phyloP scores from a whole-genome alignment of 75 land plant species.

The Selaginella tamariscina region DNA sequence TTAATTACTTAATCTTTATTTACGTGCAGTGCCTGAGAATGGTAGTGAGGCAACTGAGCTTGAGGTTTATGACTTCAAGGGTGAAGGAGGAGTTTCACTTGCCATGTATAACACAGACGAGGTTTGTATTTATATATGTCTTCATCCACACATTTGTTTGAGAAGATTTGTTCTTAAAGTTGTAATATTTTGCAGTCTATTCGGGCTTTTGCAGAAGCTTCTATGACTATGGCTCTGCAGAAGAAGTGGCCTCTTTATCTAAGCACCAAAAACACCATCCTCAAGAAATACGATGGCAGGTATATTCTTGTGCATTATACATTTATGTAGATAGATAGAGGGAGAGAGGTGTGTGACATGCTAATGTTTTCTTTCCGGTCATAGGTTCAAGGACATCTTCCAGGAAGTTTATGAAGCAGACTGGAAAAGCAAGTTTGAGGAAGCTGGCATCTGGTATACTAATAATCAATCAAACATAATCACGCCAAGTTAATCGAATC shows the following conservation, averaged over 20 bases:
- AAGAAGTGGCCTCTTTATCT: conserved; percentile 95
- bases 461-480: neutral
- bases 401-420: conserved; percentile 79
- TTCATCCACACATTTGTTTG: neutral
- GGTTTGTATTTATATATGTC: conserved; percentile 26
- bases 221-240: conserved; percentile 67
- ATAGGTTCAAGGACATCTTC: conserved; percentile 96
- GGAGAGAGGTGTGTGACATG: neutral
- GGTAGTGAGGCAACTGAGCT: conserved; percentile 40
- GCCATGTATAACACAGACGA: conserved; percentile 97
- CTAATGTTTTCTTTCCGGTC: conserved; percentile 2
- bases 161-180: neutral
- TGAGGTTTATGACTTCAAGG: conserved; percentile 72
- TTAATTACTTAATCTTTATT: neutral
- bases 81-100: conserved; percentile 78
- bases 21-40: conserved; percentile 40
- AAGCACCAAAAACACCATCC: conserved; percentile 89
- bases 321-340: neutral
- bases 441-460: conserved; percentile 78
- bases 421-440: conserved; percentile 75
- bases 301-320: conserved; percentile 14
- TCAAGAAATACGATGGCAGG: conserved; percentile 98
- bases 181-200: conserved; percentile 54
- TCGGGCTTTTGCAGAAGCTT: conserved; percentile 78
- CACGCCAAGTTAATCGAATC: too few relatives aligned